phyloP scores from a whole-genome alignment of 1,284 basidiomycete species.

The Fomitopsis betulina region DNA sequence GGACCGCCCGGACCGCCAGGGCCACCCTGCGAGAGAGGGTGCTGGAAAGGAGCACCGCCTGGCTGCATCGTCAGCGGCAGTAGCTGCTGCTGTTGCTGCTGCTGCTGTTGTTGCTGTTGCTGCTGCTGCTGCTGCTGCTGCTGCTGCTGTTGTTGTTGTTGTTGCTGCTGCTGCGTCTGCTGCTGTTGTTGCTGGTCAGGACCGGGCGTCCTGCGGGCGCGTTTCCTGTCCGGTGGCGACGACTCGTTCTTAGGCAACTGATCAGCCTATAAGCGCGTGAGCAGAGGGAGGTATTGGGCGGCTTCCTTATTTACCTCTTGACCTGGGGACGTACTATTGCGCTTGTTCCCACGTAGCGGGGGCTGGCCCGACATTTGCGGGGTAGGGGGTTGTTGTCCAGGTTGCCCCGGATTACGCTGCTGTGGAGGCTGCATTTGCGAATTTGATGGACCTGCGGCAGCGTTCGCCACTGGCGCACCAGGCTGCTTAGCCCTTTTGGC shows the following conservation, averaged over 20 bases:
- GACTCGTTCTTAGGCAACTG: conserved; percentile 47
- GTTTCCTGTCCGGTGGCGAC: conserved; percentile 63
- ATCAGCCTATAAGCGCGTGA: conserved; percentile 37
- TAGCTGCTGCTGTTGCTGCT: conserved; percentile 8
- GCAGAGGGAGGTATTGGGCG: neutral
- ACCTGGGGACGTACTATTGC: conserved; percentile 64
- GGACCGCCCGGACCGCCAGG: conserved; percentile 17
- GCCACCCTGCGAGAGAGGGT: conserved; percentile 15
- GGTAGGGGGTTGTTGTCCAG: conserved; percentile 9
- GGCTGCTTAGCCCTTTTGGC: conserved; percentile 13
- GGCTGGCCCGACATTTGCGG: conserved; percentile 16
- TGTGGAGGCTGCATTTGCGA: conserved; percentile 28
- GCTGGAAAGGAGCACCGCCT: conserved; percentile 18
- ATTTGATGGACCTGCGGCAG: conserved; percentile 19
- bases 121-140: conserved; percentile 25
- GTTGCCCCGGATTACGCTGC: conserved; percentile 18
- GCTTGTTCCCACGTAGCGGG: conserved; percentile 41
- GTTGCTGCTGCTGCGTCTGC: neutral
- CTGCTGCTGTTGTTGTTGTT: conserved; percentile 11
- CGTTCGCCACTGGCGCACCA: conserved; percentile 11
- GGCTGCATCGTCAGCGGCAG: conserved; percentile 26
- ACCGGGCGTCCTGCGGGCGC: conserved; percentile 47
- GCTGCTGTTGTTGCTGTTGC: neutral
- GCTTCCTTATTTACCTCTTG: conserved; percentile 46
- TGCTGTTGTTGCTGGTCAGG: conserved; percentile 28